phyloP scores from a whole-genome alignment of 2,329 filamentous ascomycete species.

The Nothophaeocryptopus gaeumannii region DNA sequence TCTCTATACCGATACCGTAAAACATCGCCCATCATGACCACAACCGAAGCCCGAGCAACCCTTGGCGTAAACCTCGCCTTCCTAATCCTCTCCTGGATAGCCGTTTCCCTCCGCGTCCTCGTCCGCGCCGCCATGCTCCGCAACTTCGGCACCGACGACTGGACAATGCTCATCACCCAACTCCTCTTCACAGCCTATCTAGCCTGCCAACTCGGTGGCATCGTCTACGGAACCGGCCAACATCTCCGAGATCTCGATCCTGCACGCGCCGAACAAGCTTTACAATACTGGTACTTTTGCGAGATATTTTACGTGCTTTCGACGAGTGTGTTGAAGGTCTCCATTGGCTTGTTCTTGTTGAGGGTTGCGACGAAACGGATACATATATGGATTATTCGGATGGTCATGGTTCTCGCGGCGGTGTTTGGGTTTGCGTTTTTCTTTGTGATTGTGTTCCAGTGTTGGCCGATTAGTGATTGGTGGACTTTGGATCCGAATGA shows the following conservation, averaged over 20 bases:
- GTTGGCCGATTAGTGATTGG: constrained; percentile 51
- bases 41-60: constrained; percentile 15
- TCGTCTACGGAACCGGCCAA: constrained; percentile 40
- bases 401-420: constrained; percentile 47
- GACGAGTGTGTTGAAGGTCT: constrained; percentile 50
- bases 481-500: constrained; percentile 46
- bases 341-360: constrained; percentile 55
- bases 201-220: constrained; percentile 39
- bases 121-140: constrained; percentile 38
- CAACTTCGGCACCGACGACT: constrained; percentile 43
- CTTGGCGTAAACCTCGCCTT: constrained; percentile 33
- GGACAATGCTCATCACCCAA: constrained; percentile 40
- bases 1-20: background rate
- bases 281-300: constrained; percentile 54
- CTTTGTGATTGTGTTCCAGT: constrained; percentile 54
- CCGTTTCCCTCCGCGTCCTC: constrained; percentile 39
- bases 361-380: constrained; percentile 47
- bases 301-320: constrained; percentile 54
- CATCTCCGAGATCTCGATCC: constrained; percentile 35
- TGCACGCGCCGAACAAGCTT: constrained; percentile 21
- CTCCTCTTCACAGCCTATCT: constrained; percentile 42
- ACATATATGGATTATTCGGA: constrained; percentile 49
- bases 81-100: constrained; percentile 39
- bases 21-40: constrained; percentile 2
- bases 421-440: constrained; percentile 49